Conservation (phyloP, 1,284 basidiomycete species). For the Ustilago vetiveriae region DNA sequence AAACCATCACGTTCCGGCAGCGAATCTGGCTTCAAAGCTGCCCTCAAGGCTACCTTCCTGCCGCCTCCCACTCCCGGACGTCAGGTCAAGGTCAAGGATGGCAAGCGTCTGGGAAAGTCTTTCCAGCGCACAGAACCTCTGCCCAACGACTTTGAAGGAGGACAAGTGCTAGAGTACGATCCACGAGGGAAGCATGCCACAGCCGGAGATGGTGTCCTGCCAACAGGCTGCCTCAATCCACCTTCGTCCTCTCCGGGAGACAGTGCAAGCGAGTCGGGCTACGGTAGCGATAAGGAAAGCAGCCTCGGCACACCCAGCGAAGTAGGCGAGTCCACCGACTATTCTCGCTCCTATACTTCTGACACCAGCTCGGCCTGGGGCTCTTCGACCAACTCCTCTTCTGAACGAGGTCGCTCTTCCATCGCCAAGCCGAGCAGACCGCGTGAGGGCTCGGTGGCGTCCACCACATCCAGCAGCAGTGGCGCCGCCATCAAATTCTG, state of each 20-base stretch:
- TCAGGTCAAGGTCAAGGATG: slow-evolving; percentile 46
- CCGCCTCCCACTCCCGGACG: slow-evolving; percentile 49
- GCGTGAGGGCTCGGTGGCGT: slow-evolving; percentile 26
- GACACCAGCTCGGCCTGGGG: slow-evolving; percentile 28
- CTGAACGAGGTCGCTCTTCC: slow-evolving; percentile 10
- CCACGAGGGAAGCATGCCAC: slow-evolving; percentile 50
- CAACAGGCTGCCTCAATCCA: slow-evolving; percentile 12
- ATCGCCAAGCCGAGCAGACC: slow-evolving; percentile 4
- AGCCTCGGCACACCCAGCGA: slow-evolving; percentile 30
- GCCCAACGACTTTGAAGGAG: slow-evolving; percentile 42
- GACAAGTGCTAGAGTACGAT: slow-evolving; percentile 52
- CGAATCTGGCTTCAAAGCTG: slow-evolving; percentile 35
- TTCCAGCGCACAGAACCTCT: slow-evolving; percentile 49
- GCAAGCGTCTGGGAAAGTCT: slow-evolving; percentile 50
- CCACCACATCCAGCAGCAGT: slow-evolving; percentile 34
- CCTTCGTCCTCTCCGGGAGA: slow-evolving; percentile 7
- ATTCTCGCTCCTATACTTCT: slow-evolving; percentile 17
- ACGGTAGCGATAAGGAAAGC: slow-evolving; percentile 38
- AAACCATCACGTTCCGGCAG: slow-evolving; percentile 21
- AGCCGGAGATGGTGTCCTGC: slow-evolving; percentile 52
- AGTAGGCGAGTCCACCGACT: slow-evolving; percentile 11
- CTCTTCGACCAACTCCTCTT: slow-evolving; percentile 2
- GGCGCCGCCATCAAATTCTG: slow-evolving; percentile 57
- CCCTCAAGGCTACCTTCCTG: slow-evolving; percentile 55
- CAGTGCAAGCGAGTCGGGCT: slow-evolving; percentile 41